Conservation (phyloP, 2,329 filamentous ascomycete genomes). For the Cadophora malorum region DNA sequence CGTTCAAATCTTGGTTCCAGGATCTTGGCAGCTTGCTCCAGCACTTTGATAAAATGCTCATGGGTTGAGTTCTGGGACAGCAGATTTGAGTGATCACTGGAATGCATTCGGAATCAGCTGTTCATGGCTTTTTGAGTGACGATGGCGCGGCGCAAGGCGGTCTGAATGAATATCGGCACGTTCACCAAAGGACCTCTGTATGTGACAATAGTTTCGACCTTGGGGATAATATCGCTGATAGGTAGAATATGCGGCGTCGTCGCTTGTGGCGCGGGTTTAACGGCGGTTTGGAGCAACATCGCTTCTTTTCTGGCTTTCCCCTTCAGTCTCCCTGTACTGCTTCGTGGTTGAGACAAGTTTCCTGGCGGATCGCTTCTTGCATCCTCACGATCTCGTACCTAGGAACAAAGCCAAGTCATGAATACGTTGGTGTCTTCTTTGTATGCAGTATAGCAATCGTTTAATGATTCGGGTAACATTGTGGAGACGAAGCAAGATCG, state of each 20-base stretch:
- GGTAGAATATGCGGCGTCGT: too few species aligned
- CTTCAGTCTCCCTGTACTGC: background rate
- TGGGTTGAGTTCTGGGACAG: background rate
- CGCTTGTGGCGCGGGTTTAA: background rate
- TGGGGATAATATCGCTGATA: too few species aligned
- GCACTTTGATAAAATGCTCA: background rate
- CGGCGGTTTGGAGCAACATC: background rate
- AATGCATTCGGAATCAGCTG: background rate
- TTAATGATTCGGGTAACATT: too few species aligned
- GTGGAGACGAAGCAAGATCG: too few species aligned
- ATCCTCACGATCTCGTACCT: background rate
- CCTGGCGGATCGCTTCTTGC: background rate
- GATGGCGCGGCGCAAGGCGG: background rate
- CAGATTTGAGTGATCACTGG: background rate
- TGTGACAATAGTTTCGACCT: background rate
- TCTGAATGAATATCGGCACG: background rate
- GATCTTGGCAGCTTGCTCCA: background rate
- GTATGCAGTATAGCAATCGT: too few species aligned
- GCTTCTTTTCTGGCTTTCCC: background rate
- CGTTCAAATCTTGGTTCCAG: background rate
- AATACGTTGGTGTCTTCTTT: background rate
- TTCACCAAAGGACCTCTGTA: background rate
- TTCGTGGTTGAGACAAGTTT: background rate
- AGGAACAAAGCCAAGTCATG: background rate
- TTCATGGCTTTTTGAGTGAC: background rate